phyloP scores from a whole-genome alignment of 495 filamentous ascomycete species.

The Articulospora tetracladia region DNA sequence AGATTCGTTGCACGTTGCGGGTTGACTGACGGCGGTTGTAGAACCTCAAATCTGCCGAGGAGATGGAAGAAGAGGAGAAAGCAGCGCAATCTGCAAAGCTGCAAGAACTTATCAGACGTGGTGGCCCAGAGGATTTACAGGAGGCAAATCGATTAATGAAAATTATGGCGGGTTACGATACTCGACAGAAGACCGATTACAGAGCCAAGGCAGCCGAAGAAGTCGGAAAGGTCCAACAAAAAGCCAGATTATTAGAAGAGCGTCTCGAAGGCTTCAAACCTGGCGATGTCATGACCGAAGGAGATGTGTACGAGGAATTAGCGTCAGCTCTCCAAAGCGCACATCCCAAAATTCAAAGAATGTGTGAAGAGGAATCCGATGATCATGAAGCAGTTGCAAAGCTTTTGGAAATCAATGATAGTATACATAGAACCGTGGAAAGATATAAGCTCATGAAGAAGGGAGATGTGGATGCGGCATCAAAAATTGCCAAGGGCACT shows the following conservation, averaged over 20 bases:
- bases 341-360: slow-evolving; percentile 97
- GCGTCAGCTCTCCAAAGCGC: slow-evolving; percentile 88
- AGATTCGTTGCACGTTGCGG: not conserved
- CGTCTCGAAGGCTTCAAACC: slow-evolving; percentile 80
- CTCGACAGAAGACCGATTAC: slow-evolving; percentile 92
- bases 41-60: slow-evolving; percentile 94
- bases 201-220: slow-evolving; percentile 96
- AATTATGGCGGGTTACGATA: slow-evolving; percentile 97
- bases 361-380: slow-evolving; percentile 98
- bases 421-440: slow-evolving; percentile 95
- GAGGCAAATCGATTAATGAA: slow-evolving; percentile 98
- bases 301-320: slow-evolving; percentile 95
- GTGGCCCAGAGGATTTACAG: slow-evolving; percentile 86
- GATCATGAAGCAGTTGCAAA: slow-evolving; percentile 95
- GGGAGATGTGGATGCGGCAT: slow-evolving; percentile 86
- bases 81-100: slow-evolving; percentile 96
- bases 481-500: slow-evolving; percentile 78
- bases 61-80: slow-evolving; percentile 96
- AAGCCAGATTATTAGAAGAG: slow-evolving; percentile 88
- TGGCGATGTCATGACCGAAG: slow-evolving; percentile 79
- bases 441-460: slow-evolving; percentile 91
- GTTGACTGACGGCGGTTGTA: slow-evolving; percentile 39
- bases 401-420: slow-evolving; percentile 94
- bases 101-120: slow-evolving; percentile 91
- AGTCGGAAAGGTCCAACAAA: slow-evolving; percentile 87